Evolutionary conservation across 129 eudicot genomes (phyloP).

Genomic region (Flaveria ramosissima): DNA sequence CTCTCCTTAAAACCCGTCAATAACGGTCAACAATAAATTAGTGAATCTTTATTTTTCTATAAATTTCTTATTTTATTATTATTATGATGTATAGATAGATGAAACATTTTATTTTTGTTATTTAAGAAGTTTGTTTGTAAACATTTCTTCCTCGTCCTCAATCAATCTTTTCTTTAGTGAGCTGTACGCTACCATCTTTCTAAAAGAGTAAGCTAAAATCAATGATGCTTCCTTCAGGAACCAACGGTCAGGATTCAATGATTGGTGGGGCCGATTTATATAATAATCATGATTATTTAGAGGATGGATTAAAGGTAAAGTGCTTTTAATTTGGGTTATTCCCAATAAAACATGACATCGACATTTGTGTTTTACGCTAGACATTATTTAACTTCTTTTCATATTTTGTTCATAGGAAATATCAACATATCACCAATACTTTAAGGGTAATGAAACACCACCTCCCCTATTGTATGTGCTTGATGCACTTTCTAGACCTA

Average conservation of each 20-base stretch:
- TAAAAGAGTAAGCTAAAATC: not conserved
- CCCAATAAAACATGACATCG: not conserved
- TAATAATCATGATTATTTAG: not conserved
- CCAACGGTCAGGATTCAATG: conserved; percentile 8
- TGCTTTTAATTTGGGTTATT: conserved; percentile 25
- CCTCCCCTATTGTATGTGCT: no score
- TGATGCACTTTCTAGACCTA: no score
- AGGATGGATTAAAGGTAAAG: conserved; percentile 15
- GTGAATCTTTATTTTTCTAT: not conserved
- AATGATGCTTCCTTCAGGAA: conserved; percentile 12
- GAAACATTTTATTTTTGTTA: conserved; percentile 26
- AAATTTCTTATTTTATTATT: not conserved
- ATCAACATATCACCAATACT: no score
- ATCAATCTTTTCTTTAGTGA: not conserved
- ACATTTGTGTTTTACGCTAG: not conserved
- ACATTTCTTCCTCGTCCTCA: not conserved
- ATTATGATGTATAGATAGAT: conserved; percentile 38
- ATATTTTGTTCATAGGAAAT: no score
- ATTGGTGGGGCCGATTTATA: not conserved
- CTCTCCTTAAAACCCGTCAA: conserved; percentile 48
- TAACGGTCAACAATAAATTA: conserved; percentile 25
- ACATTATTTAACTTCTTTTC: no score
- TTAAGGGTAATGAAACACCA: no score
- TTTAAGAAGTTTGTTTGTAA: conserved; percentile 29
- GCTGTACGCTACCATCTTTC: not conserved